Percentiles rank a stretch among this genome's conserved stretches.
Evolutionary conservation across 2,329 filamentous ascomycete genomes (phyloP).

Genomic region (Dactylellina leptospora): DNA sequence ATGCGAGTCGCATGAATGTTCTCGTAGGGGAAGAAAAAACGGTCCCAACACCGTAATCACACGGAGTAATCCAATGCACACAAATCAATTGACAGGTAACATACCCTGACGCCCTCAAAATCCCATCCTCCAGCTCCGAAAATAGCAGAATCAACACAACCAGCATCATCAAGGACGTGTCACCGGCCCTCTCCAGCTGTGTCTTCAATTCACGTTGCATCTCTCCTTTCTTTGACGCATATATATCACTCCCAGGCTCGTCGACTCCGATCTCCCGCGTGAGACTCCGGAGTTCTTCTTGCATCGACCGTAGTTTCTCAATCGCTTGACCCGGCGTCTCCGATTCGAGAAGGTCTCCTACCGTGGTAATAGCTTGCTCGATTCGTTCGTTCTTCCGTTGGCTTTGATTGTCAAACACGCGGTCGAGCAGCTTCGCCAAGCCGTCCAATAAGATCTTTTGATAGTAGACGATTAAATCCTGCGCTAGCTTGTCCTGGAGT

Average conservation of each 20-base stretch:
- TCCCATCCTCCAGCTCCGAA: constrained; percentile 53
- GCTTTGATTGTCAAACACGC: constrained; percentile 32
- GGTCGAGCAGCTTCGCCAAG: constrained; percentile 31
- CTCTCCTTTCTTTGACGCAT: constrained; percentile 47
- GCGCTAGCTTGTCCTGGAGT: constrained; percentile 43
- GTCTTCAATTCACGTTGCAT: constrained; percentile 55
- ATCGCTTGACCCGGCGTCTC: constrained; percentile 22
- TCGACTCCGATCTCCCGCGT: constrained; percentile 18
- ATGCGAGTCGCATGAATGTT: neutral
- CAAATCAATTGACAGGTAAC: constrained; percentile 11
- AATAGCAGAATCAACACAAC: constrained; percentile 55
- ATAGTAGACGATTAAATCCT: constrained; percentile 39
- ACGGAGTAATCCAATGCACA: neutral
- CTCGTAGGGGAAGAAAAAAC: neutral
- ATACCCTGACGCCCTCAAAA: constrained; percentile 56
- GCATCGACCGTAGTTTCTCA: constrained; percentile 10
- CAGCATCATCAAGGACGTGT: constrained; percentile 55
- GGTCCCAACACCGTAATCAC: constrained; percentile 4
- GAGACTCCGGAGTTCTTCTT: constrained; percentile 18
- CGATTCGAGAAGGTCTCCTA: constrained; percentile 8
- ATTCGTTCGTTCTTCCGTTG: constrained; percentile 36
- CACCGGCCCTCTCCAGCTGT: constrained; percentile 53
- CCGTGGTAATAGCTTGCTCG: constrained; percentile 27
- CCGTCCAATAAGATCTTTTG: constrained; percentile 34
- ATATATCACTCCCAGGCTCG: constrained; percentile 37